A percentile compares a stretch with the other conserved stretches of the same genome.
phyloP scores from a whole-genome alignment of 2,329 filamentous ascomycete species.

The Aspergillus sclerotialis region DNA sequence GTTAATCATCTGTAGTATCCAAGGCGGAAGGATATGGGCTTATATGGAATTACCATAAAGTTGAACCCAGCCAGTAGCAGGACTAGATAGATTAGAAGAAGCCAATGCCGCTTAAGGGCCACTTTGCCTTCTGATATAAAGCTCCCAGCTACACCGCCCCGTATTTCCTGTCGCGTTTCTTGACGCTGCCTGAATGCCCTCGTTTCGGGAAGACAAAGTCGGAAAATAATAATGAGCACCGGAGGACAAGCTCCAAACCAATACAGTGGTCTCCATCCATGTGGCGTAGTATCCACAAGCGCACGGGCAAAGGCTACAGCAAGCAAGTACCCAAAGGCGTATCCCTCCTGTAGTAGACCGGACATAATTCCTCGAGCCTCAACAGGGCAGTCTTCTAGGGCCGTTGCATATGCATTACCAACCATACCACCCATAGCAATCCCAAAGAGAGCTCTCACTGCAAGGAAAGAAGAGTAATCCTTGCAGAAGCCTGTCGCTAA shows the following conservation, averaged over 20 bases:
- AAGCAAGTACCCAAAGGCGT: constrained; percentile 59
- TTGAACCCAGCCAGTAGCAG: constrained; percentile 88
- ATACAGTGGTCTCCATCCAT: constrained; percentile 77
- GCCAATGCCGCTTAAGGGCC: constrained; percentile 72
- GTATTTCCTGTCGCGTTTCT: constrained; percentile 51
- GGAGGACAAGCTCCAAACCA: constrained; percentile 85
- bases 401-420: constrained; percentile 56
- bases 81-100: constrained; percentile 72
- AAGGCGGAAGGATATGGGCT: not conserved
- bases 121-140: constrained; percentile 73
- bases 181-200: constrained; percentile 62
- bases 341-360: constrained; percentile 57
- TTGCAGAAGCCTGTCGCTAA: constrained; percentile 54
- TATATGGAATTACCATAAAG: constrained; percentile 56
- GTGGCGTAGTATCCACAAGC: constrained; percentile 60
- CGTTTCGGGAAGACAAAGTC: constrained; percentile 73
- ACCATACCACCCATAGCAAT: constrained; percentile 60
- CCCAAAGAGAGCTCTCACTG: constrained; percentile 53
- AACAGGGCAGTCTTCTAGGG: constrained; percentile 55
- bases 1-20: constrained; percentile 5
- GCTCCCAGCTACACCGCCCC: constrained; percentile 54
- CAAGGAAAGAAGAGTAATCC: constrained; percentile 53
- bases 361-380: constrained; percentile 54
- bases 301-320: constrained; percentile 48
- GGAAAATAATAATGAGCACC: constrained; percentile 71